Evolutionary conservation across 352 stramenopile genomes (phyloP).

Genomic region (Phytophthora meadii): DNA sequence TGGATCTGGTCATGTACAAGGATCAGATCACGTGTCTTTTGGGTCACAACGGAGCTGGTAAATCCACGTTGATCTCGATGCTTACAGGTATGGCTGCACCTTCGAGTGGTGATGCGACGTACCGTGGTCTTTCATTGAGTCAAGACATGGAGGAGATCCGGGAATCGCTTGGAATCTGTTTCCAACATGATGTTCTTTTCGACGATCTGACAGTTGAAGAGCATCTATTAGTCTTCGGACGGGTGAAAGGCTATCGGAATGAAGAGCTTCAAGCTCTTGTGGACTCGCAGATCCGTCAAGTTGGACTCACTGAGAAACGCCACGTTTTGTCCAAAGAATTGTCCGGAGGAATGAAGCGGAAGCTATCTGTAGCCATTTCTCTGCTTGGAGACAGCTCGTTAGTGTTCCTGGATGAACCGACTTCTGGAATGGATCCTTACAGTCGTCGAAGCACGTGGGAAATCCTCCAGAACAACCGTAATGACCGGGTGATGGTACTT

Average conservation of each 20-base stretch:
- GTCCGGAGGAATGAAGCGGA: constrained; percentile 89
- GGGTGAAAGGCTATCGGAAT: constrained; percentile 52
- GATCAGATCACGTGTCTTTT: constrained; percentile 90
- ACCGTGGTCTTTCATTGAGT: constrained; percentile 69
- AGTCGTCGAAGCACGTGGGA: constrained; percentile 92
- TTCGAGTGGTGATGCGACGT: constrained; percentile 52
- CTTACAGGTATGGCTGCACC: constrained; percentile 80
- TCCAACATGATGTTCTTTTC: constrained; percentile 81
- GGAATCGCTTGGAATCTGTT: constrained; percentile 68
- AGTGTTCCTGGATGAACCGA: constrained; percentile 91
- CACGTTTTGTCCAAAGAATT: constrained; percentile 48
- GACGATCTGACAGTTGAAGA: constrained; percentile 72
- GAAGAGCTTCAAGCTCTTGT: constrained; percentile 33
- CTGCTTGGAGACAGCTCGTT: constrained; percentile 83
- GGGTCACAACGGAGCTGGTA: constrained; percentile 92
- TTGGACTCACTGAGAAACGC: constrained; percentile 59
- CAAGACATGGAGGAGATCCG: constrained; percentile 74
- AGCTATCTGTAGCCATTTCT: constrained; percentile 88
- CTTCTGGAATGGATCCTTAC: constrained; percentile 95
- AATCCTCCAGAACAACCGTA: constrained; percentile 55
- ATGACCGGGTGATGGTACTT: constrained; percentile 73
- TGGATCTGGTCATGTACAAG: constrained; percentile 87
- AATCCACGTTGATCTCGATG: constrained; percentile 89
- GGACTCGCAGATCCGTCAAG: constrained; percentile 45
- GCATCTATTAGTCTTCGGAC: constrained; percentile 65